These are phyloP conservation scores for Pistacia integerrima DNA, from an alignment of 345 rosid species.

Conservation along the genomic window DNA sequence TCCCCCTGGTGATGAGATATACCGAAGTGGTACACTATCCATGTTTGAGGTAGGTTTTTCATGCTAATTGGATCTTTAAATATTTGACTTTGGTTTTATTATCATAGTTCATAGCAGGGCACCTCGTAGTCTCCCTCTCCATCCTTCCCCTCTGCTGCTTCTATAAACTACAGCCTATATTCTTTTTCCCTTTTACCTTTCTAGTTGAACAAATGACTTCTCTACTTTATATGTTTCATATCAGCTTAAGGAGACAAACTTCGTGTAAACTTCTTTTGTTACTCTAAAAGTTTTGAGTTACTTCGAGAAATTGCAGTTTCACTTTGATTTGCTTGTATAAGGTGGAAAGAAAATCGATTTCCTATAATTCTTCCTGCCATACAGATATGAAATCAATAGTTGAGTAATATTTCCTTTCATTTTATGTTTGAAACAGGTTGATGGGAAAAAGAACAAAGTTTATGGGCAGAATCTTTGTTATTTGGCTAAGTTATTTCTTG, in stretches of 20 bases:
- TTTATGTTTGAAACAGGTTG: slow-evolving; percentile 46
- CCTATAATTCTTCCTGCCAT: not conserved
- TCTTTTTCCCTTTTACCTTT: not conserved
- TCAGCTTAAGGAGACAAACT: not conserved
- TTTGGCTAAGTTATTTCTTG: slow-evolving; percentile 95
- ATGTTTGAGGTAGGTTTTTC: slow-evolving; percentile 86
- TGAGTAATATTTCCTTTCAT: slow-evolving; percentile 5
- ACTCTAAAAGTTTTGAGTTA: not conserved
- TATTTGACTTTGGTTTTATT: not conserved
- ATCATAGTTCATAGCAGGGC: not conserved
- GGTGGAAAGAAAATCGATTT: not conserved
- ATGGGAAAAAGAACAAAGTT: slow-evolving; percentile 98
- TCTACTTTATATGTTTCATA: no score
- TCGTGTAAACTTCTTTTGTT: not conserved
- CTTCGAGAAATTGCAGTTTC: not conserved
- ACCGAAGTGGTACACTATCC: slow-evolving; percentile 92
- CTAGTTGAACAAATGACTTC: not conserved
- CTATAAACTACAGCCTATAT: not conserved
- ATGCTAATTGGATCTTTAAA: not conserved
- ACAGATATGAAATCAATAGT: not conserved
- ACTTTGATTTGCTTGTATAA: not conserved
- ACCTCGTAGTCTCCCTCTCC: not conserved
- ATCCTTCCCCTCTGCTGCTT: not conserved
- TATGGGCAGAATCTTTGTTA: slow-evolving; percentile 99
- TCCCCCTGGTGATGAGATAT: slow-evolving; percentile 99